Base-by-base conservation (phyloP, 495 filamentous ascomycete genomes). In the Schizothecium vesticola region DNA sequence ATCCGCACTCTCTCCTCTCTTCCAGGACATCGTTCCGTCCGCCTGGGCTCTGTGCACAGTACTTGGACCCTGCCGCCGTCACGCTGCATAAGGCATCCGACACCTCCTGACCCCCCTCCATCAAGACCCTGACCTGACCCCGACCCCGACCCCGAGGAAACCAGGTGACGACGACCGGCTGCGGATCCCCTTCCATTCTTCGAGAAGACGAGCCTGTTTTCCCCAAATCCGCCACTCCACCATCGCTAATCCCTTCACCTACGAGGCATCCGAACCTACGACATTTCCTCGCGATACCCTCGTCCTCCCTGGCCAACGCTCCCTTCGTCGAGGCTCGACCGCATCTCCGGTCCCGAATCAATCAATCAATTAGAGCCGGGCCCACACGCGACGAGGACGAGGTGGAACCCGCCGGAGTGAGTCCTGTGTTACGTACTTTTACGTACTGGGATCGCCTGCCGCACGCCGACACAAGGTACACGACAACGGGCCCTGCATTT, bases 391-490 rank as follows among this genome's bases (percentile, higher is more conserved):
- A 66, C 63, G 22, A 25, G n/a, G n/a, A n/a, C n/a, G n/a, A 36
- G 60, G 66, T 69, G 72, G 69, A 51, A 43, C 64, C 59, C 51
- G 56, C 62, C 59, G 68, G 60, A 43, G 56, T 64, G 64, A 61
- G 59, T 59, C 43, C 43, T 51, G 51, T 68, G 70, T 73, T 74
- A 70, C 73, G 67, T 71, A 70, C 28, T 75, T 65, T 75, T 77
- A 77, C 75, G 73, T 77, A 77, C 75, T 65, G 56, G 64, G 71
- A 70, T 58, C 58, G 33, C 56, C 64, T 64, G 67, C 66, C 23
- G 68, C 72, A 66, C 71, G 64, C 72, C 66, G 69, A 70, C 67
- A 68, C 59, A 31, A 33, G 29, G 51, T 26, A 26, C 63, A 63
- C 51, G 61, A 36, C 61, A 56, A 19, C 16, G 43, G 43, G 59